phyloP scores from a whole-genome alignment of 306 rosid species.

The Cotoneaster glaucophyllus region DNA sequence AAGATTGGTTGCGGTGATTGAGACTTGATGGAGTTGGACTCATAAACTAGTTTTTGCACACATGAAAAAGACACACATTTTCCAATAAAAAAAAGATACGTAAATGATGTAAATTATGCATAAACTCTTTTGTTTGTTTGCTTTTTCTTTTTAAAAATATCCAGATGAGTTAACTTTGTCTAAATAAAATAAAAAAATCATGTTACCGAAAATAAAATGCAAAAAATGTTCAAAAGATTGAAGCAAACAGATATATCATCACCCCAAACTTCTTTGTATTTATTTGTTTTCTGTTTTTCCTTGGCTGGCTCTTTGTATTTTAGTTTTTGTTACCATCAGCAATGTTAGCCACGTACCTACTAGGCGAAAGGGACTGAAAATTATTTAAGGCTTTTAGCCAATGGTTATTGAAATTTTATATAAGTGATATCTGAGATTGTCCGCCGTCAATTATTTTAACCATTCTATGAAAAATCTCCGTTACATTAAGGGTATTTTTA shows the following conservation, averaged over 20 bases:
- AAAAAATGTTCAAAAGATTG: no score
- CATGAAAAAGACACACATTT: neutral
- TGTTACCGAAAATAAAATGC: neutral
- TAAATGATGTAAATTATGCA: no score
- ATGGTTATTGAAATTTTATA: no score
- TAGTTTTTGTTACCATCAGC: neutral
- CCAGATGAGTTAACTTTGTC: neutral
- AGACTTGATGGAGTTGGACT: neutral
- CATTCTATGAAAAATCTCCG: accelerated
- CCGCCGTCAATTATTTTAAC: accelerated
- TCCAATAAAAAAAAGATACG: neutral
- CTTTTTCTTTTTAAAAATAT: no score
- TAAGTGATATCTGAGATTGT: no score
- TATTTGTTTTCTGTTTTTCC: neutral
- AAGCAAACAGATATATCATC: neutral
- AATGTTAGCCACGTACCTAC: neutral
- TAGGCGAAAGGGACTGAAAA: neutral
- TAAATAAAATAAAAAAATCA: neutral
- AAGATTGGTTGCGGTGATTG: neutral
- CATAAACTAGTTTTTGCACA: neutral
- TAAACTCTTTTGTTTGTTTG: no score
- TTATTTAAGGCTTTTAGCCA: neutral
- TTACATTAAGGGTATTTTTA: no score
- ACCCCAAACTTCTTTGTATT: neutral
- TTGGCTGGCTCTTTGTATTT: neutral